Evolutionary conservation across 2,329 filamentous ascomycete species (phyloP), one percentile per base, ranked within the genome.

Genomic region (Phialophora expanda): DNA sequence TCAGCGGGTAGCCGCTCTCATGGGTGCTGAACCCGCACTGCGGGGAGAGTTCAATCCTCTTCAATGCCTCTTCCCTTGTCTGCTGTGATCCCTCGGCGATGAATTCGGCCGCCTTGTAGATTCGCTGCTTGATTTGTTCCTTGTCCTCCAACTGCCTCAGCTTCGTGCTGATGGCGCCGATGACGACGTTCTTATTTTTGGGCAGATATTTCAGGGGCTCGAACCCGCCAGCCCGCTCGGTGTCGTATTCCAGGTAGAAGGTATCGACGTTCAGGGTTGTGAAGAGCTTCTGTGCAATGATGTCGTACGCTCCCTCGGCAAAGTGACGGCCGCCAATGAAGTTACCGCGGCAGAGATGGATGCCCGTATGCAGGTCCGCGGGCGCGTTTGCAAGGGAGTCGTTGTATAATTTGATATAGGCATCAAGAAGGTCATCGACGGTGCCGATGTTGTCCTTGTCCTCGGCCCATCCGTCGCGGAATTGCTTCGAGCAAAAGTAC

Each of bases 341-440:
- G 78, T 88, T 88, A n/a, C 71, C 76, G 57, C 66, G 82, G 82
- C 89, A 92, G 55, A 92, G 81, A 73, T 92, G 89, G 24, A 92
- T 87, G 28, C 89, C 89, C 2, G 89, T 84, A 75, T 90, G 88
- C 81, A 91, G 85, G 73, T 91, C 88, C 1, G 80, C 73, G 0
- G 89, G 87, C 0, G 85, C 78, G 70, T 84, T 82, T 72, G 80
- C 79, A 73, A 90, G 82, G 70, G 82, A 86, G 74, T 89, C 86
- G 75, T 91, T 91, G 82, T 92, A 91, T 67, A 90, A 84, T 56
- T 82, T 79, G 74, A 92, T 89, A 77, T 91, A 92, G 6, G 86
- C 84, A 70, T 90, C 88, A 6, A 91, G 83, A 32, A 90, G 86
- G 71, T 87, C 86, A 53, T 90, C 87, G 2, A 89, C 84, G 0